phyloP scores from a whole-genome alignment of 768 basidiomycete species.

The Hericium erinaceus region DNA sequence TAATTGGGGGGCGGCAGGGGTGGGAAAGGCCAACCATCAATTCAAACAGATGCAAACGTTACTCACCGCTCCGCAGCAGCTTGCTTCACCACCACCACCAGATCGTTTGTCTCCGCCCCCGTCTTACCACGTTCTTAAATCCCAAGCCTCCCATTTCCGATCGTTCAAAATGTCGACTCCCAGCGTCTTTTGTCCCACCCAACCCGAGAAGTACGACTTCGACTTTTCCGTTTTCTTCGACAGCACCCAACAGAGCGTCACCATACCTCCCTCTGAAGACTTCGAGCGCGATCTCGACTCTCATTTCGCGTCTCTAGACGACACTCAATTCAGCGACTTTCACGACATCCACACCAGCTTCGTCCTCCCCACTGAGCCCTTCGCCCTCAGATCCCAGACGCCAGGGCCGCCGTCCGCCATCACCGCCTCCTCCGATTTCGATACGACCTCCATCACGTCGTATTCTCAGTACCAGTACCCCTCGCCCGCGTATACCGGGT shows the following conservation, averaged over 20 bases:
- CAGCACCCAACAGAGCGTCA: neutral
- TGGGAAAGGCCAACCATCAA: neutral
- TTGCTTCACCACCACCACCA: conserved; percentile 1
- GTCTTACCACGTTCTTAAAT: neutral
- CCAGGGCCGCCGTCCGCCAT: conserved; percentile 70
- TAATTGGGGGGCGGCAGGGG: neutral
- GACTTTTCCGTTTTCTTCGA: neutral
- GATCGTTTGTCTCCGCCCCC: neutral
- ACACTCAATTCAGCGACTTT: conserved; percentile 43
- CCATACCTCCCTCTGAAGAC: neutral
- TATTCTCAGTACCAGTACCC: conserved; percentile 34
- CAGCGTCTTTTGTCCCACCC: neutral
- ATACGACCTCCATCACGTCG: conserved; percentile 44
- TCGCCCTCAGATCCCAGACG: conserved; percentile 3
- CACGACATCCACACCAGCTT: conserved; percentile 25
- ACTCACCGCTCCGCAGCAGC: conserved; percentile 7
- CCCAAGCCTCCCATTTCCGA: neutral
- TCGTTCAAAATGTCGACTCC: neutral
- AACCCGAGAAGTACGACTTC: neutral
- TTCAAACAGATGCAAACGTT: neutral
- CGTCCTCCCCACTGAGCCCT: conserved; percentile 4
- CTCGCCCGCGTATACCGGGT: conserved; percentile 50
- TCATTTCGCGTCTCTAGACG: conserved; percentile 50
- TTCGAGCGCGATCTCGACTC: conserved; percentile 79
- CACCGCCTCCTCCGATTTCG: conserved; percentile 71